Base-by-base conservation (phyloP, 768 basidiomycete species). In the Xanthoconium stramineum region DNA sequence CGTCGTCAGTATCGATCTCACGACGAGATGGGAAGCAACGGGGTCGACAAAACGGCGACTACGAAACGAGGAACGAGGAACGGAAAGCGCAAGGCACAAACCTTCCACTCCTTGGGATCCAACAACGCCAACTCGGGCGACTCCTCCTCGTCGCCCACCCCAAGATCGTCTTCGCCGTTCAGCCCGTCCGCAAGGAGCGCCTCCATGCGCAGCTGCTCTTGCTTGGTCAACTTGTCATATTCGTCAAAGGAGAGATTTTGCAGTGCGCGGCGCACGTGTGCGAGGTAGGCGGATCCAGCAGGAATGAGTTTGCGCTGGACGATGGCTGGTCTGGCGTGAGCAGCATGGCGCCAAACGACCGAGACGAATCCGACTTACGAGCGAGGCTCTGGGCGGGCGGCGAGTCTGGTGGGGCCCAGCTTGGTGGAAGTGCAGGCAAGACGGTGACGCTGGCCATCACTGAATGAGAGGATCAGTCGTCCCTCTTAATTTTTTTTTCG, bases 31-130 rank as follows among this genome's bases (percentile, higher is more conserved):
- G 5, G 3, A n/a, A 39, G 44, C 33, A 50, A 37, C 40, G 19
- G 47, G 44, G 42, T 29, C 50, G 36, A 40, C 36, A n/a, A 5
- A 37, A 37, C 24, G 6, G 28, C 6, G 5, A n/a, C n/a, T n/a
- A n/a, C n/a, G n/a, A n/a, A n/a, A n/a, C n/a, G n/a, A n/a, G n/a
- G n/a, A n/a, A n/a, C n/a, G n/a, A n/a, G 20, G 19, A 20, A 33
- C 17, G 40, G 28, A 38, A 37, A 6, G 45, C n/a, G n/a, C n/a
- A 20, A 37, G 20, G 33, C 17, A 65, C 76, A 40, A 60, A 90
- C 91, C 83, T 98, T 99, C 96, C 97, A 98, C 69, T 96, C 94
- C 74, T 98, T 98, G 7, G 96, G 91, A 76, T 99, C 96, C n/a
- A 86, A 76, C 44, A 76, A 69, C 39, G 94, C 71, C 47, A 94